A percentile compares a stretch with the other conserved stretches of the same genome.
Conservation (phyloP, 2,329 filamentous ascomycete species). For the Fusarium sambucinum region DNA sequence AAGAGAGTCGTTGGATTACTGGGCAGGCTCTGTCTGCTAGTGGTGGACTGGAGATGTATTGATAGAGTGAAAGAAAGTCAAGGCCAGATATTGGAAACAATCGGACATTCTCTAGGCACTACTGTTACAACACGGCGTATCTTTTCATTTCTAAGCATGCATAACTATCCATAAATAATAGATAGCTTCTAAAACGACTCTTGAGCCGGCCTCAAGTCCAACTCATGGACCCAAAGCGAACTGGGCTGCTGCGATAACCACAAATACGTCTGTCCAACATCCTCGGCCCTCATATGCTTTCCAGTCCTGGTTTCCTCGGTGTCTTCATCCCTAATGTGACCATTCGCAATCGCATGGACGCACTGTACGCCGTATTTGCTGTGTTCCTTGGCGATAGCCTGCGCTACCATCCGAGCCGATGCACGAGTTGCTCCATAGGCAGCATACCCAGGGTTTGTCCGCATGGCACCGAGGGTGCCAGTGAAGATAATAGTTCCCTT, state of each 20-base stretch:
- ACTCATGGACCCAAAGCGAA: conserved; percentile 38
- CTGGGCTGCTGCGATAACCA: conserved; percentile 51
- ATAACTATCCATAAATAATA: no score
- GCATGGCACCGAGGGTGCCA: conserved; percentile 65
- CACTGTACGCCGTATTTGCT: conserved; percentile 68
- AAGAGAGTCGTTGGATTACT: conserved; percentile 62
- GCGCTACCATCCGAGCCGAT: conserved; percentile 66
- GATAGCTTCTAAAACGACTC: conserved; percentile 16
- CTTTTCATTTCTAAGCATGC: not conserved
- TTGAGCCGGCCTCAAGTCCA: conserved; percentile 40
- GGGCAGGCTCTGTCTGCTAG: conserved; percentile 68
- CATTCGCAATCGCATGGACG: conserved; percentile 70
- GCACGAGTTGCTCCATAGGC: conserved; percentile 67
- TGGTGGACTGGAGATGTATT: conserved; percentile 52
- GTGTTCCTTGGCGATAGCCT: conserved; percentile 68
- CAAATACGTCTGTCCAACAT: conserved; percentile 68
- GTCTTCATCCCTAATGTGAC: conserved; percentile 63
- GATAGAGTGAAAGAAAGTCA: not conserved
- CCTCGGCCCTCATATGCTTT: conserved; percentile 69
- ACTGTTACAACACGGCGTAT: not conserved
- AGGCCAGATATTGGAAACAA: fast-evolving
- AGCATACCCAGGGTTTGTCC: conserved; percentile 65
- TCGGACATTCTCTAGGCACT: fast-evolving
- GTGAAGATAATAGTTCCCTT: conserved; percentile 71
- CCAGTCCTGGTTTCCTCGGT: conserved; percentile 61